Evolutionary conservation across 2,329 filamentous ascomycete genomes (phyloP).

Genomic region (Fusarium nygamai): DNA sequence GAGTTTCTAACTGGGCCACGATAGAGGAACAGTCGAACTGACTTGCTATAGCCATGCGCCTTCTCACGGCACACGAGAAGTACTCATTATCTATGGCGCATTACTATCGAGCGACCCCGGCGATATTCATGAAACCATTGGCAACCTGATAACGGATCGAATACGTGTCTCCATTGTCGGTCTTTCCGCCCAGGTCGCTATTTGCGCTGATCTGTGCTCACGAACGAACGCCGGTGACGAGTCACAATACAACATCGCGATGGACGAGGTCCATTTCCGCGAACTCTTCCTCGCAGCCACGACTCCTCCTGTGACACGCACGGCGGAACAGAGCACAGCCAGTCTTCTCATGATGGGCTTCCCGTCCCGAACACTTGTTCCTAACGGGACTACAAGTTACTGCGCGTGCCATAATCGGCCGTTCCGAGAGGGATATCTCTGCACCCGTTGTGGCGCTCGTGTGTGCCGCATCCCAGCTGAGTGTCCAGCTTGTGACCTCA

Average conservation of each 20-base stretch:
- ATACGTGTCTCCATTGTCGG: conserved; percentile 92
- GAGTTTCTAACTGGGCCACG: conserved; percentile 21
- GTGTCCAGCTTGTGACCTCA: conserved; percentile 90
- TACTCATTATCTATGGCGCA: conserved; percentile 91
- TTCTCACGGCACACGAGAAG: conserved; percentile 90
- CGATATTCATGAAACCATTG: conserved; percentile 92
- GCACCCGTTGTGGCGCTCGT: conserved; percentile 87
- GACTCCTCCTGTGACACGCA: conserved; percentile 85
- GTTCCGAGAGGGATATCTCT: conserved; percentile 85
- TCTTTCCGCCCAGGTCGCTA: conserved; percentile 88
- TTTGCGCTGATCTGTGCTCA: conserved; percentile 89
- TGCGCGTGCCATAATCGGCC: conserved; percentile 92
- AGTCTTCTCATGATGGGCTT: conserved; percentile 97
- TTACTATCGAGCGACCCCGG: conserved; percentile 91
- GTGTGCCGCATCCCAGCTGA: conserved; percentile 91
- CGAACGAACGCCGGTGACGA: conserved; percentile 86
- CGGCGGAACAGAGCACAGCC: conserved; percentile 65
- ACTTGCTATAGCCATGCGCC: conserved; percentile 75
- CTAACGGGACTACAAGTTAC: conserved; percentile 71
- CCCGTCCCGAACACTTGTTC: conserved; percentile 83
- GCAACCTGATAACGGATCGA: conserved; percentile 78
- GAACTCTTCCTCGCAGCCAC: conserved; percentile 91
- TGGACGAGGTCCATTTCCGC: conserved; percentile 80
- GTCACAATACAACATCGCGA: conserved; percentile 81
- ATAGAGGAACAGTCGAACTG: neutral